A percentile compares a stretch with the other conserved stretches of the same genome.
Evolutionary conservation across 2,329 filamentous ascomycete genomes (phyloP).

Genomic region (Hymenotorrendiella dingleyae): DNA sequence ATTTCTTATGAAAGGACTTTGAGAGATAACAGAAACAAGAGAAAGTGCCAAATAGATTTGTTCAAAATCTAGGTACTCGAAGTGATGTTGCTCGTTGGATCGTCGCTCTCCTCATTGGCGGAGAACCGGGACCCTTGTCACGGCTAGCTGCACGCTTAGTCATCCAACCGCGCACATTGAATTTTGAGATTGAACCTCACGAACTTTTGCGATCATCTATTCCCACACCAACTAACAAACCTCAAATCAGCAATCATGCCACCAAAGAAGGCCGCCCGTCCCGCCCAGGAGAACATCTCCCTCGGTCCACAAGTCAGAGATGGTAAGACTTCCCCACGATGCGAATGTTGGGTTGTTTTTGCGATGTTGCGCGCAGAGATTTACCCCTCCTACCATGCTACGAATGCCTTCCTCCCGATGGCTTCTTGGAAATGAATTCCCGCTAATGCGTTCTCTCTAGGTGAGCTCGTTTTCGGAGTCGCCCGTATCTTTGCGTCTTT

Average conservation of each 20-base stretch:
- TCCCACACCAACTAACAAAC: constrained; percentile 24
- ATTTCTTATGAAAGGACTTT: neutral
- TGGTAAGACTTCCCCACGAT: constrained; percentile 56
- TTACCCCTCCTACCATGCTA: too few relatives aligned
- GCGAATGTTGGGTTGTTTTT: too few relatives aligned
- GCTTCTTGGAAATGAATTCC: neutral
- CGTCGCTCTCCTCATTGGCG: too few relatives aligned
- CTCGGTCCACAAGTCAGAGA: constrained; percentile 95
- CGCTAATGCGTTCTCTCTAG: constrained; percentile 33
- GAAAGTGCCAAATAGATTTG: neutral
- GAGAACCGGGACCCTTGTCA: too few relatives aligned
- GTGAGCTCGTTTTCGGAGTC: constrained; percentile 74
- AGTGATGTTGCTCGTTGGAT: too few relatives aligned
- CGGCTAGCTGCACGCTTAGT: too few relatives aligned
- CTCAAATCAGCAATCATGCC: constrained; percentile 64
- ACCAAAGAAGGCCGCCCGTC: constrained; percentile 83
- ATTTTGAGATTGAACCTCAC: constrained; percentile 4
- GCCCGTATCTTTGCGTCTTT: constrained; percentile 74
- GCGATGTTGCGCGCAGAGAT: too few relatives aligned
- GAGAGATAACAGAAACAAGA: neutral
- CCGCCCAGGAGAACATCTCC: constrained; percentile 95
- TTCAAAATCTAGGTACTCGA: neutral
- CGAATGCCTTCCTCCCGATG: too few relatives aligned
- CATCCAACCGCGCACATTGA: too few relatives aligned
- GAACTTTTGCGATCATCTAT: constrained; percentile 21